Base-by-base conservation (phyloP, 1,284 basidiomycete species). In the Meira miltonrushii region DNA sequence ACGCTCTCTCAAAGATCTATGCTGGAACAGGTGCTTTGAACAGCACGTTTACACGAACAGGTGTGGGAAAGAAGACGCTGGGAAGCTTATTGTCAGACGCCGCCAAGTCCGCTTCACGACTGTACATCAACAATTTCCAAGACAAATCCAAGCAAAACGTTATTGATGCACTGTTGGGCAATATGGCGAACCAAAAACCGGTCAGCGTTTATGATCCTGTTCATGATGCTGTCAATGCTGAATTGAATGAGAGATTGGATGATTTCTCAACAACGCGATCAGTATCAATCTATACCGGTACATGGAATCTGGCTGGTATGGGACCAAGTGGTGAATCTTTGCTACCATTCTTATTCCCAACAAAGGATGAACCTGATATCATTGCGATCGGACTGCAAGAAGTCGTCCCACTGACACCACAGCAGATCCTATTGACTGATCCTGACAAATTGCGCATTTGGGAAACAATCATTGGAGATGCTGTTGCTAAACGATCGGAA, bases 111-210 rank as follows among this genome's bases (percentile, higher is more conserved):
- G 74, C 72, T 2, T 71, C 68, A 12, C 59, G 75, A 59, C 92
- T 94, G 57, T 97, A 97, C 74, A 95, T 97, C 78, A 95, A 94
- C 78, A 97, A 97, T 76, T 97, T 98, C 77, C 90, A 94, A 68
- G 95, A 99, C 79, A 91, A 90, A 78, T 86, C 84, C 47, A 98
- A 98, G 78, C 95, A 99, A 73, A 81, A 85, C 17, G 90, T 93
- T 0, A 97, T 98, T 64, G 95, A 98, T 74, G 88, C 92, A 84
- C 88, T 98, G 67, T 82, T 98, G 65, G 94, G 94, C 6, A 92
- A 96, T 77, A 83, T 97, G 79, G 90, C 85, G 61, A 87, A 87
- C 51, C 93, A 97, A 79, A 82, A 82, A 60, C 87, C 88, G 64
- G 92, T 98, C 10, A 87, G 88, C 7, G 89, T 98, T 56, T 97